Evolutionary conservation across 2,329 filamentous ascomycete species (phyloP), one percentile per base, ranked within the genome.

Genomic region (Xylariaceae sp.): DNA sequence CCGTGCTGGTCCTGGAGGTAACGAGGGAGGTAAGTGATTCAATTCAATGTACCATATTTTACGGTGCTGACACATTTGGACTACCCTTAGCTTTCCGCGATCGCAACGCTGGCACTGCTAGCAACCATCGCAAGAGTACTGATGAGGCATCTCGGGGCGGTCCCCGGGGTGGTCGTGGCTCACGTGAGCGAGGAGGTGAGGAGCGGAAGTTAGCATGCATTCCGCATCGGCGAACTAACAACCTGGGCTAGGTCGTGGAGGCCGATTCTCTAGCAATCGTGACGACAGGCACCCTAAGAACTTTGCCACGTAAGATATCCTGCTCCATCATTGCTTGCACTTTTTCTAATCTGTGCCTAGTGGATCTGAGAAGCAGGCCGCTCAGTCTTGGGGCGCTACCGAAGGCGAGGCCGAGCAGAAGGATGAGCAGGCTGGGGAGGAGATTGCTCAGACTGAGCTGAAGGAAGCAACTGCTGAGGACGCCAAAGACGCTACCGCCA

Each of bases 361-460:
- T 26, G 88, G 90, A 62, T 88, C 89, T 70, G 88, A 91, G 67
- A 95, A 95, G 85, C 88, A 93, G 77, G 86, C 88, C 72, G 89
- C 86, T 70, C 89, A 93, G 75, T 89, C 90, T 67, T 97, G 93
- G 92, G 94, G 93, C 67, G 87, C 84, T 70, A 82, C 83, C 66
- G 88, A 91, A 71, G 94, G 92, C 68, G 80, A 87, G 59, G 88
- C 88, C 70, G 91, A 95, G 78, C 86, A 89, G 77, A 89, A 89
- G 71, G 94, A 97, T 68, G 94, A 97, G 83, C 85, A 91, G 77
- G 91, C 88, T 66, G 94, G 89, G 67, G 92, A 95, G 74, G 88
- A 85, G 67, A 95, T 97, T 66, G 94, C 94, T 64, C 83, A 91
- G 77, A 79, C 81, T 62, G 93, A 97, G 71, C 83, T 91, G 78